Evolutionary conservation across 2,329 filamentous ascomycete species (phyloP), one percentile per base, ranked within the genome.

Genomic region (Sphaerulina vaccinii): DNA sequence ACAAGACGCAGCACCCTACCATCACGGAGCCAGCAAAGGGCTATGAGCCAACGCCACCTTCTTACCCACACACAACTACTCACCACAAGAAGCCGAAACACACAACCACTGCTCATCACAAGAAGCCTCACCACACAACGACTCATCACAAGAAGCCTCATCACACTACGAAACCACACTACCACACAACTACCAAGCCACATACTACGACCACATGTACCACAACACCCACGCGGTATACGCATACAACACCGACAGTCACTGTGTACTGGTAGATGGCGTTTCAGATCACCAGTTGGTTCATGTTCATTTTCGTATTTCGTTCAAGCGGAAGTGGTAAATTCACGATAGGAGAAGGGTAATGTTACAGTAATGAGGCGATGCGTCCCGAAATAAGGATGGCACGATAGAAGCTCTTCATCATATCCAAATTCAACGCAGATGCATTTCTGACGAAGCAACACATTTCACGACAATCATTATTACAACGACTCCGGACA

Each of bases 131-230:
- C 15, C 24, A 27, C 24, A 27, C 40, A 22, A 15, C n/a, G n/a
- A n/a, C n/a, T n/a, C n/a, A n/a, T n/a, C n/a, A n/a, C n/a, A 43
- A 43, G 23, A 43, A 43, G 40, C 41, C 41, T 11, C 41, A 44
- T 10, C 4, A 9, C 27, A 29, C 27, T 10, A 29, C 27, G n/a
- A 10, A 29, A 13, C 27, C 27, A 29, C 27, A 29, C 10, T 9
- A 29, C 3, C 27, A 29, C 3, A 29, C 27, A 3, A 29, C 24
- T 5, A 6, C 5, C 27, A 29, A 29, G 3, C 4, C 4, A 13
- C 27, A 5, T 13, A 29, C 27, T 9, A 29, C 8, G 27, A 29
- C 27, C 27, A 5, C 27, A 9, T 29, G 4, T 5, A 29, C n/a
- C n/a, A n/a, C n/a, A n/a, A n/a, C 27, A 29, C 3, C 10, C 3